phyloP scores from a whole-genome alignment of 495 filamentous ascomycete genomes.

The Tirmania nivea region DNA sequence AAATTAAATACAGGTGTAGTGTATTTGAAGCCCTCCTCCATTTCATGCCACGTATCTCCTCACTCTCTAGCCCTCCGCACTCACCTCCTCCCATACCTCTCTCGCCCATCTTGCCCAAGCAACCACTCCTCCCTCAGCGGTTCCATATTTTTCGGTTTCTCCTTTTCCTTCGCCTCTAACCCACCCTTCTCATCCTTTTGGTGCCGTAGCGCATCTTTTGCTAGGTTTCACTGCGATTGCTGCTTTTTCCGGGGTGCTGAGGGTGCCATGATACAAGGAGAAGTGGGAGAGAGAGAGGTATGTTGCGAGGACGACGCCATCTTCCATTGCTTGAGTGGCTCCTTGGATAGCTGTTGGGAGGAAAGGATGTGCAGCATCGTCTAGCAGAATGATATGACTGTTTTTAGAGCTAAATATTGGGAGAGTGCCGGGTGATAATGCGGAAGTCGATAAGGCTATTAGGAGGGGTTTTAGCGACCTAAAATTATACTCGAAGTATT shows the following conservation, averaged over 20 bases:
- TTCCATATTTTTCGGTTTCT: constrained; percentile 36
- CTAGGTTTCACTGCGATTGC: constrained; percentile 26
- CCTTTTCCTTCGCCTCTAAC: constrained; percentile 32
- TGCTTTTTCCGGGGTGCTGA: constrained; percentile 19
- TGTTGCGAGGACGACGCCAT: constrained; percentile 43
- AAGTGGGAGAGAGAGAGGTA: constrained; percentile 28
- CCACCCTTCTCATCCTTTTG: constrained; percentile 26
- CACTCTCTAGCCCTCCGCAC: constrained; percentile 15
- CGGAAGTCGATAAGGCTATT: constrained; percentile 42
- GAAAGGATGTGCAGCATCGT: constrained; percentile 54
- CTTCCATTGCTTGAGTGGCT: constrained; percentile 51
- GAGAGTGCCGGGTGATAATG: constrained; percentile 45
- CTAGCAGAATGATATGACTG: constrained; percentile 38
- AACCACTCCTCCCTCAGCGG: constrained; percentile 37
- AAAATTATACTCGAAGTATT: constrained; percentile 6
- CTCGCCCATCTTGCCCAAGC: constrained; percentile 31
- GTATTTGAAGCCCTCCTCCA: no score
- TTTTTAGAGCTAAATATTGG: constrained; percentile 40
- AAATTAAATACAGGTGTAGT: no score
- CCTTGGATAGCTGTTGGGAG: constrained; percentile 51
- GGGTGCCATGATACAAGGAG: neutral
- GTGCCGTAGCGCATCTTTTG: constrained; percentile 35
- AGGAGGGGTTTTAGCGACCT: constrained; percentile 29
- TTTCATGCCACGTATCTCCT: constrained; percentile 5
- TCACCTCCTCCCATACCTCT: constrained; percentile 9